These are phyloP conservation scores for Suaeda aralocaspica DNA, from an alignment of 148 eudicot genomes.

Conservation along the genomic window DNA sequence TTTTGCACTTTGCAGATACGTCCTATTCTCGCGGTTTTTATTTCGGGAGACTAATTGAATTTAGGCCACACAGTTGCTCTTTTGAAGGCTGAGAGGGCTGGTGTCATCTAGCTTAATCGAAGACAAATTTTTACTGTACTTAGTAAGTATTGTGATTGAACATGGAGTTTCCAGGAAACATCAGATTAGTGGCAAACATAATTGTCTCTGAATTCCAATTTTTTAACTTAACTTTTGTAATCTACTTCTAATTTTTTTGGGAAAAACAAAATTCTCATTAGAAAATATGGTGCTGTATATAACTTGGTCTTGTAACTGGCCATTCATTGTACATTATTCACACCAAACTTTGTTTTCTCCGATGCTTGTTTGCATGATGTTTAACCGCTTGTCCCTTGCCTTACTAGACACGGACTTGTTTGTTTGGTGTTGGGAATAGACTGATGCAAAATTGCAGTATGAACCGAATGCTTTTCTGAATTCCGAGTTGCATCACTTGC, in stretches of 20 bases:
- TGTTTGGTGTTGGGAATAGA: neutral
- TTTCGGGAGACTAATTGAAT: conserved; percentile 6
- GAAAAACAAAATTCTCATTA: neutral
- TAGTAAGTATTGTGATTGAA: conserved; percentile 26
- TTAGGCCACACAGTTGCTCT: conserved; percentile 15
- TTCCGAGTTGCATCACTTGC: too few relatives aligned
- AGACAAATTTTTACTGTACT: conserved; percentile 14
- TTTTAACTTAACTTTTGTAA: conserved; percentile 14
- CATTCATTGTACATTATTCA: conserved; percentile 35
- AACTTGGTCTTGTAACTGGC: conserved; percentile 33
- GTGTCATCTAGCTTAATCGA: conserved; percentile 15
- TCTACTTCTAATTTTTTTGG: neutral
- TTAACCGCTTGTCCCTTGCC: neutral
- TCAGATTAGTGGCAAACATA: conserved; percentile 13
- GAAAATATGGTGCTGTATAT: conserved; percentile 30
- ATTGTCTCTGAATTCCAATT: neutral
- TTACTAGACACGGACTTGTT: neutral
- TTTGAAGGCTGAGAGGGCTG: conserved; percentile 16
- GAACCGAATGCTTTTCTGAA: too few relatives aligned
- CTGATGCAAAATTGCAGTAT: too few relatives aligned
- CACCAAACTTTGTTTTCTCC: conserved; percentile 16
- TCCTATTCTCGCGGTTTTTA: conserved; percentile 11
- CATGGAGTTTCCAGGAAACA: conserved; percentile 13
- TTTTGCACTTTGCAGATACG: conserved; percentile 20
- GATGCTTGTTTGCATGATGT: neutral